Evolutionary conservation across 2,329 filamentous ascomycete genomes (phyloP).

Genomic region (Thelonectria discophora): DNA sequence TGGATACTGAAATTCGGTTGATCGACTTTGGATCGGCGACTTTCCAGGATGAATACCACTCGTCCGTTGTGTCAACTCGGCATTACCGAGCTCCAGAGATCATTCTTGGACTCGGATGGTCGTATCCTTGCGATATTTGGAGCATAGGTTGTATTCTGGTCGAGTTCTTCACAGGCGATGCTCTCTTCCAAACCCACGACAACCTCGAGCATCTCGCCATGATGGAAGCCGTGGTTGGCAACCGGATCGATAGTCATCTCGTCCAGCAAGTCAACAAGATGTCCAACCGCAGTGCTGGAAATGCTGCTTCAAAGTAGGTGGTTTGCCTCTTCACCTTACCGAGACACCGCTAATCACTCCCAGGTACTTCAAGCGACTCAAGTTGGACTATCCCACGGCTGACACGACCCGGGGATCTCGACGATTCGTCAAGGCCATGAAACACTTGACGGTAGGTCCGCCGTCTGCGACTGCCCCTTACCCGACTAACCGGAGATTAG

Average conservation of each 20-base stretch:
- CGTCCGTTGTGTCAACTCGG: conserved; percentile 74
- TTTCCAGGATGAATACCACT: conserved; percentile 78
- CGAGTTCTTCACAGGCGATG: conserved; percentile 76
- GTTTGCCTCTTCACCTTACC: not conserved
- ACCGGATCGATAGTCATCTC: conserved; percentile 66
- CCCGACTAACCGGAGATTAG: conserved; percentile 48
- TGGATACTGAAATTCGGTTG: conserved; percentile 74
- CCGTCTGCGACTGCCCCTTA: not conserved
- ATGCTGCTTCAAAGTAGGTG: conserved; percentile 70
- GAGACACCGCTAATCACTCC: conserved; percentile 38
- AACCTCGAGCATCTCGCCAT: conserved; percentile 78
- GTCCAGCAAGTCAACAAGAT: conserved; percentile 61
- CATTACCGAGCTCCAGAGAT: conserved; percentile 77
- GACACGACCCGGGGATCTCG: conserved; percentile 72
- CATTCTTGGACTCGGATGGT: conserved; percentile 76
- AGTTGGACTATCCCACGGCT: conserved; percentile 70
- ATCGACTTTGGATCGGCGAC: conserved; percentile 79
- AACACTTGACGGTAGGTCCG: conserved; percentile 66
- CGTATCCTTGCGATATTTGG: conserved; percentile 77
- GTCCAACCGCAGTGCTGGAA: conserved; percentile 64
- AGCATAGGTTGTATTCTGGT: conserved; percentile 78
- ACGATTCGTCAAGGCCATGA: conserved; percentile 78
- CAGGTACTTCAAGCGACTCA: conserved; percentile 73
- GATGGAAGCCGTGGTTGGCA: conserved; percentile 75
- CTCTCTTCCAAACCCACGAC: conserved; percentile 76